phyloP scores from a whole-genome alignment of 192 early-diverging fungal genomes.

The Rhizoclosmatium globosum region DNA sequence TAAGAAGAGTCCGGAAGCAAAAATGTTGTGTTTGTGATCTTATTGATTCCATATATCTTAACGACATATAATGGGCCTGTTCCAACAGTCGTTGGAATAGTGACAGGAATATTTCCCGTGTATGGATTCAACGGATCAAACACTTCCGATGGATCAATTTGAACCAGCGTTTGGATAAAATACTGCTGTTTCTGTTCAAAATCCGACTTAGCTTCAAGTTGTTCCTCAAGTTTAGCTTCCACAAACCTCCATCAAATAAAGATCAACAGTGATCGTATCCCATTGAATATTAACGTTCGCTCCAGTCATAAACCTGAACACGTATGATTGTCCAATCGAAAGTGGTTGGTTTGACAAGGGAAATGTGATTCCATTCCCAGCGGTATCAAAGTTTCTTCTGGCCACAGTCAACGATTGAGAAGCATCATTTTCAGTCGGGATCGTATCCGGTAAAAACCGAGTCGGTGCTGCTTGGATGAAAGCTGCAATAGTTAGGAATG shows the following conservation, averaged over 20 bases:
- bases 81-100: slow-evolving; percentile 16
- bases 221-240: neutral
- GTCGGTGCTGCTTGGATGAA: neutral
- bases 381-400: slow-evolving; percentile 3
- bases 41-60: slow-evolving; percentile 14
- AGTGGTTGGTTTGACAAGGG: neutral
- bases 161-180: slow-evolving; percentile 22
- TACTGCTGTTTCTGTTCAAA: neutral
- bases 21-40: neutral
- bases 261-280: slow-evolving; percentile 22
- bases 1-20: slow-evolving; percentile 8
- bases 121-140: slow-evolving; percentile 14
- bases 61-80: slow-evolving; percentile 15
- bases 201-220: neutral
- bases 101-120: slow-evolving; percentile 20
- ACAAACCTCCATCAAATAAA: slow-evolving; percentile 12
- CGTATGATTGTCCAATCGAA: slow-evolving; percentile 17
- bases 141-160: slow-evolving; percentile 29
- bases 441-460: neutral
- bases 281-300: neutral
- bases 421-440: neutral
- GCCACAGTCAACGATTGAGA: neutral
- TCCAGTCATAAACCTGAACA: slow-evolving; percentile 24
- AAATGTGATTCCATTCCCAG: slow-evolving; percentile 28
- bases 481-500: neutral